Conservation (phyloP, 2,329 filamentous ascomycete genomes). For the Phialophora expanda region DNA sequence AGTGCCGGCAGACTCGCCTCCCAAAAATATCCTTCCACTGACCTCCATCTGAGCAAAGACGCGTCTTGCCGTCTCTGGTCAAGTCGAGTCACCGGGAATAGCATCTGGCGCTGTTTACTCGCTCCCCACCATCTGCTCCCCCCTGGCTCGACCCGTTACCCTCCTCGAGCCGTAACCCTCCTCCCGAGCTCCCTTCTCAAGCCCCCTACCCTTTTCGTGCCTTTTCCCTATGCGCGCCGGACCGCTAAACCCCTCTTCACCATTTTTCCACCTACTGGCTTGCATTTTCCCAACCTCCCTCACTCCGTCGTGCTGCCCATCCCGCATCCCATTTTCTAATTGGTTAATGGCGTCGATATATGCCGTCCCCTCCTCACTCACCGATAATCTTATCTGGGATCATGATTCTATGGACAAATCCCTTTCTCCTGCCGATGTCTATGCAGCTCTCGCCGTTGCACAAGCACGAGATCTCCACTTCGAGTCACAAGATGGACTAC, state of each 20-base stretch:
- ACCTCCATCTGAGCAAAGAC: conserved; percentile 16
- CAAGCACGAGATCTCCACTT: conserved; percentile 16
- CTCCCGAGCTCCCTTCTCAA: conserved; percentile 23
- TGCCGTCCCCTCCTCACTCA: not conserved
- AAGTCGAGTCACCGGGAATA: conserved; percentile 29
- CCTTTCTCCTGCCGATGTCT: not conserved
- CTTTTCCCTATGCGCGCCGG: conserved; percentile 23
- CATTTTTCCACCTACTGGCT: conserved; percentile 16
- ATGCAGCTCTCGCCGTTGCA: not conserved
- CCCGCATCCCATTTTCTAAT: conserved; percentile 23
- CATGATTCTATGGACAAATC: not conserved
- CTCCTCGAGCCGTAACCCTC: conserved; percentile 29
- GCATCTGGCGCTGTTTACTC: conserved; percentile 33
- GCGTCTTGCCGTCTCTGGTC: conserved; percentile 15
- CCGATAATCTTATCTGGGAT: not conserved
- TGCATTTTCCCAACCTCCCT: conserved; percentile 25
- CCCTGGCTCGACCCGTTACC: conserved; percentile 31
- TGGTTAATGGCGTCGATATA: conserved; percentile 14
- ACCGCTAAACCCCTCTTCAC: conserved; percentile 20
- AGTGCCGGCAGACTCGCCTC: not conserved
- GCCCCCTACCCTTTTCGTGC: conserved; percentile 25
- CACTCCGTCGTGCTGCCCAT: conserved; percentile 4
- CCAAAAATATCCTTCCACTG: conserved; percentile 36
- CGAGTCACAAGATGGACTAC: conserved; percentile 20
- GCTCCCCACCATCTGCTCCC: conserved; percentile 7